A percentile compares a stretch with the other conserved stretches of the same genome.
Conservation (phyloP, 2,329 filamentous ascomycete species). For the Pezizomycotina sp. region DNA sequence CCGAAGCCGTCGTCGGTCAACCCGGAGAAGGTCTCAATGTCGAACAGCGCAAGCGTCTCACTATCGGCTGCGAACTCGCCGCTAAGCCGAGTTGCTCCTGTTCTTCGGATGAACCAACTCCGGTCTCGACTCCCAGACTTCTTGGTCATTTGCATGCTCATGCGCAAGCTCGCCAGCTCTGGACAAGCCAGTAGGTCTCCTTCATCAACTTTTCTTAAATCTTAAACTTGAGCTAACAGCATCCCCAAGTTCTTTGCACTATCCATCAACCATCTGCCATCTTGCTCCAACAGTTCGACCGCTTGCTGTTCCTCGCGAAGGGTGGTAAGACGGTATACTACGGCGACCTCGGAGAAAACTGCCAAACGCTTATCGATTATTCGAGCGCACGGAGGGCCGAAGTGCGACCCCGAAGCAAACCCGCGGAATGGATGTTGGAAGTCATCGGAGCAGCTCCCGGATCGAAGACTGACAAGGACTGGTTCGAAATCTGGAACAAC, state of each 20-base stretch:
- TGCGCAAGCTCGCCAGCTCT: constrained; percentile 75
- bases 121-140: constrained; percentile 81
- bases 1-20: constrained; percentile 78
- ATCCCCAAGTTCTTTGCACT: constrained; percentile 87
- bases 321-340: constrained; percentile 70
- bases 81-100: constrained; percentile 79
- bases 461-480: constrained; percentile 36
- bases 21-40: constrained; percentile 71
- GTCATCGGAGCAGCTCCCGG: constrained; percentile 39
- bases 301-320: constrained; percentile 60
- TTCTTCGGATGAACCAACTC: constrained; percentile 88
- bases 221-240: no score
- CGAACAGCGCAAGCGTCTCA: constrained; percentile 50
- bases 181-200: no score
- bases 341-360: constrained; percentile 58
- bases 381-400: constrained; percentile 53
- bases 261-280: constrained; percentile 96
- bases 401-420: constrained; percentile 55
- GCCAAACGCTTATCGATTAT: constrained; percentile 50
- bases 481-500: constrained; percentile 35
- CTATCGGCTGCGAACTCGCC: constrained; percentile 88
- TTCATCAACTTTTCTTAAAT: no score
- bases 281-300: constrained; percentile 81
- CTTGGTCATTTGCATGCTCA: constrained; percentile 80
- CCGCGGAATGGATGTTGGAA: constrained; percentile 63